phyloP scores from a whole-genome alignment of 768 basidiomycete genomes.

The Lentinus brumalis region DNA sequence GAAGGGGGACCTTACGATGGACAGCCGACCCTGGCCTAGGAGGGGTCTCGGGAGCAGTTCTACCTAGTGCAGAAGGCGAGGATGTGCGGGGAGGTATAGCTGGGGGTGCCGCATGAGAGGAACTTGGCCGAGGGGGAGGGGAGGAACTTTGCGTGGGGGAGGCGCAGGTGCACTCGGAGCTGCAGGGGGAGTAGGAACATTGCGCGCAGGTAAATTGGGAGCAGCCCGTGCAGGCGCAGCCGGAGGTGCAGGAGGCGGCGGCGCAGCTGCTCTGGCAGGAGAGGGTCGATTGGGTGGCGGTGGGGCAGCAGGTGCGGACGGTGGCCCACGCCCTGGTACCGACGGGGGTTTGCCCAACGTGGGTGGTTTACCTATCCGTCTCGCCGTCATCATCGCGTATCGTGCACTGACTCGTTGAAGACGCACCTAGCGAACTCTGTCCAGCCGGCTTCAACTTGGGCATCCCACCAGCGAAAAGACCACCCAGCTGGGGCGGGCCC shows the following conservation, averaged over 20 bases:
- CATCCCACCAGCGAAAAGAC: conserved; percentile 88
- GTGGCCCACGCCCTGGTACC: conserved; percentile 54
- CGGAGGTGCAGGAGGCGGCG: conserved; percentile 34
- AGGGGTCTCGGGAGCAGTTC: conserved; percentile 27
- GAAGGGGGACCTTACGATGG: conserved; percentile 27
- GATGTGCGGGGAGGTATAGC: conserved; percentile 24
- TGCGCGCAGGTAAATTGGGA: conserved; percentile 6
- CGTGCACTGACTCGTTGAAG: conserved; percentile 12
- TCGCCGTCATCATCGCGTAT: background rate
- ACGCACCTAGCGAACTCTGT: conserved; percentile 49
- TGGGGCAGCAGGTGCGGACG: conserved; percentile 33
- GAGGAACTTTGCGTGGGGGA: conserved; percentile 35
- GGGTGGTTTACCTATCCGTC: conserved; percentile 55
- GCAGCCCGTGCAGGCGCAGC: conserved; percentile 29
- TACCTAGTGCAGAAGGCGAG: conserved; percentile 16
- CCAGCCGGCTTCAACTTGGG: conserved; percentile 88
- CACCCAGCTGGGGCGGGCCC: conserved; percentile 81
- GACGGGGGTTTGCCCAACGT: conserved; percentile 67
- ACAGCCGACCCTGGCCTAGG: conserved; percentile 25
- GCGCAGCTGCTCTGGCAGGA: background rate
- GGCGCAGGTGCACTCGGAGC: conserved; percentile 40
- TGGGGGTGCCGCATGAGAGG: conserved; percentile 38
- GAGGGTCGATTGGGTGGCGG: too few relatives aligned
- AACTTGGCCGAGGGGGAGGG: conserved; percentile 36
- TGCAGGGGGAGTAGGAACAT: conserved; percentile 36